Conservation (phyloP, 208 protist species). For the Phytomonas sp. region DNA sequence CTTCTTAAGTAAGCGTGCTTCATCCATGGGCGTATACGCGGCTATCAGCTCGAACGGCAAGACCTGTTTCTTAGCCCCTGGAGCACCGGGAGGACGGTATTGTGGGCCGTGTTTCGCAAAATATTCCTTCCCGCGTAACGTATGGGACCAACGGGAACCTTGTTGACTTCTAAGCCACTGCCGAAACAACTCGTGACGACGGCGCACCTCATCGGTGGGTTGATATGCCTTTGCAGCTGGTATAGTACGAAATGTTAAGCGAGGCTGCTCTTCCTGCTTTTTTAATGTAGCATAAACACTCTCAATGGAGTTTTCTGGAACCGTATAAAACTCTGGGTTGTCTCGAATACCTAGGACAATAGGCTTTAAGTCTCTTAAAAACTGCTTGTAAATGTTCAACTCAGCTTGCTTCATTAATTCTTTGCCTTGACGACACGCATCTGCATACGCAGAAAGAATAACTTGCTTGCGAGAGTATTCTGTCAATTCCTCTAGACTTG, state of each 20-base stretch:
- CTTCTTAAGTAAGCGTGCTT: constrained; percentile 60
- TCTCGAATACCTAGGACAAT: constrained; percentile 88
- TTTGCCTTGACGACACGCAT: constrained; percentile 62
- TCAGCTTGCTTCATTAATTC: constrained; percentile 83
- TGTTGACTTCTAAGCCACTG: constrained; percentile 58
- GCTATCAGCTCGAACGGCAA: constrained; percentile 69
- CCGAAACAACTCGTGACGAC: constrained; percentile 52
- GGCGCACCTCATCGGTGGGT: constrained; percentile 55
- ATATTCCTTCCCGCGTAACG: constrained; percentile 77
- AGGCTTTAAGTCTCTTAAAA: constrained; percentile 82
- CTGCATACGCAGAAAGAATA: constrained; percentile 74
- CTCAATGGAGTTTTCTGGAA: constrained; percentile 58
- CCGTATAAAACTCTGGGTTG: constrained; percentile 90
- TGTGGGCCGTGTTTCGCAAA: constrained; percentile 58
- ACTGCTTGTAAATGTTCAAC: constrained; percentile 86
- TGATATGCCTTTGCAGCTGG: constrained; percentile 69
- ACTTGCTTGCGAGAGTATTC: constrained; percentile 51
- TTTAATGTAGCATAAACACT: constrained; percentile 63
- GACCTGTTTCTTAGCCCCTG: constrained; percentile 62
- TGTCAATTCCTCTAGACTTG: constrained; percentile 67
- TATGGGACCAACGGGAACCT: constrained; percentile 58
- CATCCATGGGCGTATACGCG: constrained; percentile 88
- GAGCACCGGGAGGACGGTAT: constrained; percentile 69
- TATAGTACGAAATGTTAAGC: constrained; percentile 65
- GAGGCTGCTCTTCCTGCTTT: not conserved